Conservation (phyloP, 352 stramenopile species). For the Pseudoperonospora humuli region DNA sequence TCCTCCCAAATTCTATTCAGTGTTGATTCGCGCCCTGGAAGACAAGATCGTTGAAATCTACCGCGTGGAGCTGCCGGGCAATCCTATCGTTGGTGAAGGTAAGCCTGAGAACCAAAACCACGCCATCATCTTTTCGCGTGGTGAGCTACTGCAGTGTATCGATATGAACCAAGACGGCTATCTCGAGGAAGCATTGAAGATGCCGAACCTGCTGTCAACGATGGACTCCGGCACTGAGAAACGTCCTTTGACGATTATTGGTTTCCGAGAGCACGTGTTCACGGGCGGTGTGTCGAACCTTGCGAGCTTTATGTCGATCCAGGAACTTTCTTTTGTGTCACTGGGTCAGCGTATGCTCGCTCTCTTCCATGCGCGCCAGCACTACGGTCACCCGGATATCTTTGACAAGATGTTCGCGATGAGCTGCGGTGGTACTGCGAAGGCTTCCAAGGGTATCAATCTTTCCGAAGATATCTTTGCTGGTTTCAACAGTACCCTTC, state of each 20-base stretch:
- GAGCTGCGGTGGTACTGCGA: constrained; percentile 67
- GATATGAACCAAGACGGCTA: constrained; percentile 87
- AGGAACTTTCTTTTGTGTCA: constrained; percentile 80
- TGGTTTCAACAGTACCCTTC: constrained; percentile 79
- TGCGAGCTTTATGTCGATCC: constrained; percentile 82
- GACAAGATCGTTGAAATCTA: constrained; percentile 76
- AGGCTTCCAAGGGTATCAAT: constrained; percentile 79
- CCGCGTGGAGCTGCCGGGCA: constrained; percentile 63
- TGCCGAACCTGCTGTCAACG: constrained; percentile 75
- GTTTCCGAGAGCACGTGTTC: constrained; percentile 83
- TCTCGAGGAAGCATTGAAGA: constrained; percentile 71
- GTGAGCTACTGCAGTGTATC: constrained; percentile 79
- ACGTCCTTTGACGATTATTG: constrained; percentile 72
- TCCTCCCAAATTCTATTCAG: constrained; percentile 73
- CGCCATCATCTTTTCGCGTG: constrained; percentile 74
- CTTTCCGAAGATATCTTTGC: constrained; percentile 87
- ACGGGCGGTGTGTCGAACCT: constrained; percentile 77
- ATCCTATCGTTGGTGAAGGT: constrained; percentile 77
- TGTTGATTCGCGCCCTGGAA: constrained; percentile 58
- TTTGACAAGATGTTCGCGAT: constrained; percentile 85
- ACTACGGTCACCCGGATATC: constrained; percentile 86
- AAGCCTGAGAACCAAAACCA: constrained; percentile 86
- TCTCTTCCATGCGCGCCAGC: constrained; percentile 65
- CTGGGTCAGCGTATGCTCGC: constrained; percentile 78
- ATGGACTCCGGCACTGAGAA: constrained; percentile 67